Evolutionary conservation across 2,329 filamentous ascomycete genomes (phyloP), one percentile per base, ranked within the genome.

Genomic region (Sclerotinia borealis): DNA sequence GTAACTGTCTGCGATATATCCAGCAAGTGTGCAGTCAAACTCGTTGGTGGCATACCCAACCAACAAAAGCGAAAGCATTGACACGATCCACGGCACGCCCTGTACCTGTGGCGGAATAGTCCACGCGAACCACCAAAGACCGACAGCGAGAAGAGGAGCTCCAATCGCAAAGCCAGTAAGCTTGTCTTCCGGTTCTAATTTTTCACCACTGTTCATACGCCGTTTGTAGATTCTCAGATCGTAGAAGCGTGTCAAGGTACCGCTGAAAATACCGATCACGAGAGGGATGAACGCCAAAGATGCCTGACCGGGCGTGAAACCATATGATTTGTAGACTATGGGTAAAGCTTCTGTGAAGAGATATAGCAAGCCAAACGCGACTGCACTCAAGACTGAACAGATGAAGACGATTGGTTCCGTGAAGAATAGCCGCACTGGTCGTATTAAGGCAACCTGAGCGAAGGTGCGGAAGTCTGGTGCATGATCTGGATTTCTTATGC

Each of bases 1-100:
- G 64, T 80, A 81, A 29, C 75, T 76, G 66, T 81, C 79, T 0
- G 78, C 75, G 9, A 80, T 71, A 59, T 80, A 80, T 1, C 77
- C 77, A 1, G 75, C 73, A 0, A 80, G 67, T 5, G 66, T 67
- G 45, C 66, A 76, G 25, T 76, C 76, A 51, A 80, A 76, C 63
- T 83, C 80, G 17, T 80, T 81, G 36, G 79, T 68, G 0, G 78
- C 77, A 68, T 78, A 82, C 0, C 80, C 80, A 11, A 82, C 74
- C 2, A 79, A 69, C 0, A 79, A 69, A 4, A 82, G 73, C 0
- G 77, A 73, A 0, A 77, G 51, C 5, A 76, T 76, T 8, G 78
- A 75, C 2, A 77, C 75, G 11, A 78, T 72, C 75, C 78, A 79
- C 36, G 74, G 74, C 0, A 76, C 50, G 43, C 69, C 45, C 1